Evolutionary conservation across 1,284 basidiomycete species (phyloP).

Genomic region (Ceratobasidium sp.): DNA sequence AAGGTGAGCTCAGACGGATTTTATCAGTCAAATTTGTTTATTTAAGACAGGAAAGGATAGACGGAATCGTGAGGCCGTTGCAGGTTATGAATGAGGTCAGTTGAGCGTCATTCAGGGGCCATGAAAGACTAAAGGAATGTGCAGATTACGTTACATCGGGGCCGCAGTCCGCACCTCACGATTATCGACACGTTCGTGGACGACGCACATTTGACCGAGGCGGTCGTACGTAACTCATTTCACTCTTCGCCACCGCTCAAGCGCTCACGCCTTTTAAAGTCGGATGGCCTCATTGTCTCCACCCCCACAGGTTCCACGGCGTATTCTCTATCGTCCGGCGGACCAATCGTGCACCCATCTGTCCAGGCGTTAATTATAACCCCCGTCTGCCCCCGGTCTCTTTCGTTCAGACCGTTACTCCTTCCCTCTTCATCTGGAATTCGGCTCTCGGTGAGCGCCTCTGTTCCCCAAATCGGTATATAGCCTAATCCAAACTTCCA

Average conservation of each 20-base stretch:
- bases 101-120: background rate
- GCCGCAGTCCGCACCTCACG: slow-evolving; percentile 91
- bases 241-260: background rate
- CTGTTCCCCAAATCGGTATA: background rate
- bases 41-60: background rate
- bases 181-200: slow-evolving; percentile 97
- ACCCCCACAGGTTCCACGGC: slow-evolving; percentile 98
- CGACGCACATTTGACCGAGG: slow-evolving; percentile 94
- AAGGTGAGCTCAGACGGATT: no score
- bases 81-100: slow-evolving; percentile 97
- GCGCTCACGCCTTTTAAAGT: slow-evolving; percentile 64
- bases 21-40: slow-evolving; percentile 57
- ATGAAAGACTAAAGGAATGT: background rate
- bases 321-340: slow-evolving; percentile 95
- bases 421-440: slow-evolving; percentile 87
- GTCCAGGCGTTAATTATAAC: slow-evolving; percentile 91
- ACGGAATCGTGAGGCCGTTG: slow-evolving; percentile 69
- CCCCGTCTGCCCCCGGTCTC: slow-evolving; percentile 93
- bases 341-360: slow-evolving; percentile 96
- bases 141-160: slow-evolving; percentile 81
- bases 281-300: slow-evolving; percentile 94
- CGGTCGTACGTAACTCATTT: slow-evolving; percentile 76
- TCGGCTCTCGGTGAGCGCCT: slow-evolving; percentile 76
- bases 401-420: slow-evolving; percentile 93
- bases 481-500: slow-evolving; percentile 54